These are phyloP conservation scores for Phialophora verrucosa DNA, from an alignment of 2,329 filamentous ascomycete species.

Conservation along the genomic window DNA sequence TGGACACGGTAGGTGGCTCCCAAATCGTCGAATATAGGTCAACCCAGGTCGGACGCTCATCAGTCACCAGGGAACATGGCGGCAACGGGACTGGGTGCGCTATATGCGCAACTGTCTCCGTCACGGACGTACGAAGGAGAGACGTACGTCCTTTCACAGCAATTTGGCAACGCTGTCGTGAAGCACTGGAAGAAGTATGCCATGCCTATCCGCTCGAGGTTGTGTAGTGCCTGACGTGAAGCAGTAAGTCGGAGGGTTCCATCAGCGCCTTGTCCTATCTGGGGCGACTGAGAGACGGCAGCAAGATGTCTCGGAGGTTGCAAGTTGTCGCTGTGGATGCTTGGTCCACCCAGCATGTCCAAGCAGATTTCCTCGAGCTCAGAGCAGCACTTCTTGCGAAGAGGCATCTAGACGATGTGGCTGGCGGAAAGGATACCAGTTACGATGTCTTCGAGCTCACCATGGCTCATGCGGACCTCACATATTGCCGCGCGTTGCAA, in stretches of 20 bases:
- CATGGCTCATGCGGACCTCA: constrained; percentile 40
- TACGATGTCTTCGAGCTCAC: constrained; percentile 37
- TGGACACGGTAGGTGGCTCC: constrained; percentile 23
- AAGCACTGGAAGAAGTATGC: constrained; percentile 35
- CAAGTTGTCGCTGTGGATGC: constrained; percentile 21
- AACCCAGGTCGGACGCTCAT: not conserved
- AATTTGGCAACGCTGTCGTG: constrained; percentile 21
- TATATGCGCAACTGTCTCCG: constrained; percentile 21
- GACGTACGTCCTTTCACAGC: constrained; percentile 23
- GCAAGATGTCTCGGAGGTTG: constrained; percentile 12
- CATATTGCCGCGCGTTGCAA: constrained; percentile 37
- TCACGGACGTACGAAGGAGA: constrained; percentile 24
- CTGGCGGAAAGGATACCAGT: constrained; percentile 37
- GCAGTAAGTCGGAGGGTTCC: constrained; percentile 31
- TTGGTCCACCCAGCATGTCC: constrained; percentile 34
- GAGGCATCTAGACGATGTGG: constrained; percentile 34
- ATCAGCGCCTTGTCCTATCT: constrained; percentile 37
- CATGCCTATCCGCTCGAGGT: not conserved
- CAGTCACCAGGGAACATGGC: constrained; percentile 18
- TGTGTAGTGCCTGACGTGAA: not conserved
- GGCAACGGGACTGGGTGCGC: constrained; percentile 5
- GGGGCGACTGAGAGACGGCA: constrained; percentile 24
- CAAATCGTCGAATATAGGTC: not conserved
- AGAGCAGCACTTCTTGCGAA: constrained; percentile 33
- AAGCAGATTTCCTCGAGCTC: constrained; percentile 36